Evolutionary conservation across 192 early-diverging fungal genomes (phyloP).

Genomic region (Umbelopsis ramanniana): DNA sequence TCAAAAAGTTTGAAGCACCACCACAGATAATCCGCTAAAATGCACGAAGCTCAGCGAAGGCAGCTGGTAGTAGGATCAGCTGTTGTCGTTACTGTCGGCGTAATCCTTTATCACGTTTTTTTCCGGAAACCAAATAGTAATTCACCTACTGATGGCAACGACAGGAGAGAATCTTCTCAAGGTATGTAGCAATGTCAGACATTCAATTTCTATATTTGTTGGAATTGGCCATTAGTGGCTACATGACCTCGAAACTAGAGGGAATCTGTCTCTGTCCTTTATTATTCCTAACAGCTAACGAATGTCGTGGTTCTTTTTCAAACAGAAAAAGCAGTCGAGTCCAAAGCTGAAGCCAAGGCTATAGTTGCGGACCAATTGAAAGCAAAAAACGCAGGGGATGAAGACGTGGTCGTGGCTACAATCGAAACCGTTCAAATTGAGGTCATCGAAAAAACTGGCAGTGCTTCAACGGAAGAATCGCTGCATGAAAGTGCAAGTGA

Average conservation of each 20-base stretch:
- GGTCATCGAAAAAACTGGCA: neutral
- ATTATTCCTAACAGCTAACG: neutral
- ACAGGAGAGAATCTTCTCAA: conserved; percentile 6
- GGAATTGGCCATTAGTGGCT: no score
- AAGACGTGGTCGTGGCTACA: neutral
- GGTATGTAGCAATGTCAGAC: neutral
- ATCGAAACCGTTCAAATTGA: neutral
- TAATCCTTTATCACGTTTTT: conserved; percentile 17
- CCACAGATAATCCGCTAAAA: neutral
- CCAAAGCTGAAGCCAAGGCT: neutral
- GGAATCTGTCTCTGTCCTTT: neutral
- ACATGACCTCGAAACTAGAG: no score
- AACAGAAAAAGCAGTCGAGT: neutral
- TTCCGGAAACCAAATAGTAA: neutral
- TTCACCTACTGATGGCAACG: neutral
- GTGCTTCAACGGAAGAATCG: neutral
- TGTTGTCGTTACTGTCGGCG: conserved; percentile 5
- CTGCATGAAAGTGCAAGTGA: conserved; percentile 12
- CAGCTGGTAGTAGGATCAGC: conserved; percentile 17
- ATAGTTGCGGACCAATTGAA: neutral
- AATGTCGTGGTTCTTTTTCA: neutral
- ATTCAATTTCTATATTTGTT: neutral
- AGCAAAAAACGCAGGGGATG: neutral
- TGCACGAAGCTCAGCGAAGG: conserved; percentile 21
- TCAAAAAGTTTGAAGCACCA: neutral